A percentile compares a stretch with the other conserved stretches of the same genome.
phyloP scores from a whole-genome alignment of 129 eudicot genomes.

The Escallonia rubra region DNA sequence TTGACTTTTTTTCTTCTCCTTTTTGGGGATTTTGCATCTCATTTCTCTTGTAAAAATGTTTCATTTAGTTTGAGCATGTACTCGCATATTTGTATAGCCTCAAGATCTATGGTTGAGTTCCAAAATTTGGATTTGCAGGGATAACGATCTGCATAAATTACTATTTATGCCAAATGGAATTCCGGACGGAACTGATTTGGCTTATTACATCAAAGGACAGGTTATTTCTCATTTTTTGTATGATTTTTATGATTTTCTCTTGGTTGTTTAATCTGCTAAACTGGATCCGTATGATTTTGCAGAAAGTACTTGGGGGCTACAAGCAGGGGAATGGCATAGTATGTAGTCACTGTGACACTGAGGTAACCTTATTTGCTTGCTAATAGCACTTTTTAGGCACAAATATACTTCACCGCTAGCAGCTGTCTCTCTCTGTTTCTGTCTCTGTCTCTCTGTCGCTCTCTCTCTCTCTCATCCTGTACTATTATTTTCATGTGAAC shows the following conservation, averaged over 20 bases:
- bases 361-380: conserved; percentile 40
- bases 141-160: conserved; percentile 79
- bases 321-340: conserved; percentile 92
- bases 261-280: not conserved
- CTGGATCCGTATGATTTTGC: conserved; percentile 15
- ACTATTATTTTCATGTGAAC: conserved; percentile 16
- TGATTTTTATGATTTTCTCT: not conserved
- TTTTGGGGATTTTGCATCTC: not conserved
- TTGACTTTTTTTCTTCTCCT: not conserved
- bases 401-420: no score
- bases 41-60: not conserved
- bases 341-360: conserved; percentile 75
- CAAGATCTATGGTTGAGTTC: not conserved
- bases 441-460: no score
- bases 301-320: conserved; percentile 86
- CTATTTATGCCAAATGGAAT: conserved; percentile 94
- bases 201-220: conserved; percentile 88
- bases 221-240: conserved; percentile 26
- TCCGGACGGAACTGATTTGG: conserved; percentile 89
- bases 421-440: not conserved
- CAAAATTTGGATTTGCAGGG: conserved; percentile 45
- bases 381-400: not conserved
- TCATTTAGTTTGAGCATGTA: not conserved
- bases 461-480: conserved; percentile 3
- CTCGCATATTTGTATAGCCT: no score